Percentiles rank a stretch among this genome's conserved stretches.
These are phyloP conservation scores for Fusarium lateritium DNA, from an alignment of 2,329 filamentous ascomycete species.

Conservation along the genomic window DNA sequence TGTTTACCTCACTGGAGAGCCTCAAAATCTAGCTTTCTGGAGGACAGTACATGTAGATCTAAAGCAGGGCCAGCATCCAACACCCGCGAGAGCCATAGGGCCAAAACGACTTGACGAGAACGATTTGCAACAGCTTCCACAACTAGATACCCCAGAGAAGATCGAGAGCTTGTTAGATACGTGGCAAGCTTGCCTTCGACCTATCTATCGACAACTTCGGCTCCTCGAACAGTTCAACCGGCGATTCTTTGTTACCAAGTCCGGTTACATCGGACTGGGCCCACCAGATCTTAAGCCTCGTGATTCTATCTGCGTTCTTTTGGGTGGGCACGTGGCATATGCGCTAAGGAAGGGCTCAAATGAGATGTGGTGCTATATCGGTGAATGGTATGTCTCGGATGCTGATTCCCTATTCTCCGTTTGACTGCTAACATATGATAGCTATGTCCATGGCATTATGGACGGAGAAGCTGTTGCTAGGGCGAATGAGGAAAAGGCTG, in stretches of 20 bases:
- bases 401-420: neutral
- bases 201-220: slow-evolving; percentile 6
- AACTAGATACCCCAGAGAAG: neutral
- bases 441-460: neutral
- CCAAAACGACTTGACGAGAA: slow-evolving; percentile 4
- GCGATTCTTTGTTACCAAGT: neutral
- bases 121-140: neutral
- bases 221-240: slow-evolving; percentile 20
- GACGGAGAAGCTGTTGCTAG: neutral
- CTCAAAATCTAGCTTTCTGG: slow-evolving; percentile 2
- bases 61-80: slow-evolving; percentile 4
- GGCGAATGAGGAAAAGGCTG: neutral
- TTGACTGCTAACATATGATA: neutral
- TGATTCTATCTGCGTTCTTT: slow-evolving; percentile 7
- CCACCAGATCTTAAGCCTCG: neutral
- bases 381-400: slow-evolving; percentile 8
- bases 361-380: slow-evolving; percentile 6
- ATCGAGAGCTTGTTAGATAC: neutral
- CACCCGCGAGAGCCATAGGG: neutral
- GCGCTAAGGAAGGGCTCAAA: neutral
- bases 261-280: slow-evolving; percentile 4
- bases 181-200: slow-evolving; percentile 9
- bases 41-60: slow-evolving; percentile 18
- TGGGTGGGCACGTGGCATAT: slow-evolving; percentile 4
- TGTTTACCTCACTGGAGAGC: neutral